Base-by-base conservation (phyloP, 768 basidiomycete genomes). In the Lactarius psammicola region DNA sequence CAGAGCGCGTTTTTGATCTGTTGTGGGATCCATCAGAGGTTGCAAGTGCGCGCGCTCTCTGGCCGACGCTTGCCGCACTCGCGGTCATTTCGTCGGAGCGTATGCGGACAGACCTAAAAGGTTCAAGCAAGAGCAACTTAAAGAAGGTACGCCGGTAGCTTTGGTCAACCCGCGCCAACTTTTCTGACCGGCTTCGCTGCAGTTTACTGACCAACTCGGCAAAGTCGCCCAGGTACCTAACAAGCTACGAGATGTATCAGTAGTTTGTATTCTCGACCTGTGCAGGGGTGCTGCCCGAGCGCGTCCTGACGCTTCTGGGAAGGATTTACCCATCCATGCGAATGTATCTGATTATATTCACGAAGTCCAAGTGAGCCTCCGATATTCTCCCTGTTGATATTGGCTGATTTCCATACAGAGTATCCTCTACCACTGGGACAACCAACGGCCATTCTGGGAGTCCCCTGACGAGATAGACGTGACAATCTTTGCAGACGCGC, bases 1-100 rank as follows among this genome's bases (percentile, higher is more conserved):
- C 94, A 0, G 94, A 97, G 73, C 85, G 90, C 9, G 84, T 95
- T 3, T 96, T 94, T 72, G 95, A 97, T 75, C 75, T 89, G 20
- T 76, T 96, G 2, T 87, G 85, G 71, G 80, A 78, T 67, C 56
- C 72, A 18, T 66, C 76, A 40, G 76, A 76, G 74, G 60, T 76
- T 60, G 72, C 77, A 71, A 72, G 81, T 77, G 74, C 61, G 73
- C 67, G 85, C 76, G 81, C 84, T 49, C 76, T 92, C 53, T 95
- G 93, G 90, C 94, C 95, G 0, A 85, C 88, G 0, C 81, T 96
- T 67, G 85, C 89, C 0, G 84, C 96, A 13, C 80, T 90, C 40
- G 86, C 87, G 61, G 81, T 89, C 57, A 89, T 88, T 54, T 85
- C 90, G 2, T 68, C 66, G 0, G 95, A 96, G 59, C 82, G 89